Evolutionary conservation across 129 eudicot genomes (phyloP), one percentile per base, ranked within the genome.

Genomic region (Mikania micrantha): DNA sequence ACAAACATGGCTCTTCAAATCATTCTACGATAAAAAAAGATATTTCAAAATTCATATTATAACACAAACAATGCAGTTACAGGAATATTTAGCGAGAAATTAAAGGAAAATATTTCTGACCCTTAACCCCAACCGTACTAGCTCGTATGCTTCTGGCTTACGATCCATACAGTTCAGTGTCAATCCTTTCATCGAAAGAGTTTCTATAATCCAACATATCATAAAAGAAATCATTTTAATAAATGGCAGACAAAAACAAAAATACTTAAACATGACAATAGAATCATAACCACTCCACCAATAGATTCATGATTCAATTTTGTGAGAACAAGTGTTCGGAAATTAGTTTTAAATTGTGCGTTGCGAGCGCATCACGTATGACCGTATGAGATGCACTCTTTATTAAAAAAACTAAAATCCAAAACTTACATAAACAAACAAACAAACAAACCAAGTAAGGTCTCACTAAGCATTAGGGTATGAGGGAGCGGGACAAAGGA

Each of bases 121-220:
- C 96, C 88, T 93, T 73, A 93, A 78, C 16, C 98, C 98, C 54
- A 84, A 88, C 31, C 92, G 85, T 34, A 93, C 98, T 60, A 93
- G 95, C 34, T 93, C 98, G 70, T 93, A 93, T 66, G 98, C 98
- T 77, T 93, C 98, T 68, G 98, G 67, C 76, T 93, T 93, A 74
- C 98, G 96, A 78, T 93, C 96, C 98, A 93, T 84, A 84, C 98
- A 93, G 75, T 93, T 93, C 81, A 93, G 78, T 10, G 96, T 88
- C 58, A 93, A 78, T 60, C 98, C 98, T 74, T 88, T 93, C 98
- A 93, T 93, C 21, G 98, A 86, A 41, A 88, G 78, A 34, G 98
- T 93, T 83, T 93, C 98, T 93, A 78, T 32, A 29, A 39, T 42
- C 67, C 71, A 75, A 20, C 15, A 38, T 60, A 62, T 29, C 65